A percentile compares a stretch with the other conserved stretches of the same genome.
phyloP scores from a whole-genome alignment of 495 filamentous ascomycete genomes.

The Neurospora hispaniola region DNA sequence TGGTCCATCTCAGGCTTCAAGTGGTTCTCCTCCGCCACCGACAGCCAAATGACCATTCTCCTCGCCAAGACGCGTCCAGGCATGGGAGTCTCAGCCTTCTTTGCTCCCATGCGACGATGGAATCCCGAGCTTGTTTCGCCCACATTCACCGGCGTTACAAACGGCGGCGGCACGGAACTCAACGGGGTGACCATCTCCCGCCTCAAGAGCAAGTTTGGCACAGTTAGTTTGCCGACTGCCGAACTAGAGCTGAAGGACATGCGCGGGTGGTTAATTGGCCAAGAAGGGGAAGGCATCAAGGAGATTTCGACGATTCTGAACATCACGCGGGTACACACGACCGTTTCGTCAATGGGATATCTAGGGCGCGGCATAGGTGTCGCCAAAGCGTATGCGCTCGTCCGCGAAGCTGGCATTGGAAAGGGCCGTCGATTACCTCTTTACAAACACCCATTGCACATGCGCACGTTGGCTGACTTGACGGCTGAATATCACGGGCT shows the following conservation, averaged over 20 bases:
- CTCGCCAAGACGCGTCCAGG: slow-evolving; percentile 49
- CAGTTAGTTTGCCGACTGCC: slow-evolving; percentile 56
- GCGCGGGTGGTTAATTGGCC: slow-evolving; percentile 55
- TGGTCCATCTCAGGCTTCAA: slow-evolving; percentile 61
- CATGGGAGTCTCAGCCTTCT: slow-evolving; percentile 52
- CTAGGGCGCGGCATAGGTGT: slow-evolving; percentile 54
- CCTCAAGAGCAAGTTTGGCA: slow-evolving; percentile 62
- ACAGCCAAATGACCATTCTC: slow-evolving; percentile 58
- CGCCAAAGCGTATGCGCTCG: slow-evolving; percentile 43
- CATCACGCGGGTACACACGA: slow-evolving; percentile 56
- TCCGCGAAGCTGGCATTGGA: slow-evolving; percentile 30
- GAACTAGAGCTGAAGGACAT: slow-evolving; percentile 52
- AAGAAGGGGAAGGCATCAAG: slow-evolving; percentile 50
- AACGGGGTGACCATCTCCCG: slow-evolving; percentile 61
- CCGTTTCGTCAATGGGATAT: slow-evolving; percentile 46
- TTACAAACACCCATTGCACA: slow-evolving; percentile 46
- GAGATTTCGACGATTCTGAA: slow-evolving; percentile 58
- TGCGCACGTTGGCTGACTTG: slow-evolving; percentile 48
- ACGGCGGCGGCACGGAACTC: slow-evolving; percentile 28
- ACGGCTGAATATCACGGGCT: slow-evolving; percentile 39
- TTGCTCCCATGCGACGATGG: slow-evolving; percentile 49
- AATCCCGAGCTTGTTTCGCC: slow-evolving; percentile 19
- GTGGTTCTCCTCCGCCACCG: slow-evolving; percentile 68
- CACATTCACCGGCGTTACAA: not conserved
- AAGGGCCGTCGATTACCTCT: slow-evolving; percentile 31